phyloP scores from a whole-genome alignment of 495 filamentous ascomycete genomes.

The Cercophora samala region DNA sequence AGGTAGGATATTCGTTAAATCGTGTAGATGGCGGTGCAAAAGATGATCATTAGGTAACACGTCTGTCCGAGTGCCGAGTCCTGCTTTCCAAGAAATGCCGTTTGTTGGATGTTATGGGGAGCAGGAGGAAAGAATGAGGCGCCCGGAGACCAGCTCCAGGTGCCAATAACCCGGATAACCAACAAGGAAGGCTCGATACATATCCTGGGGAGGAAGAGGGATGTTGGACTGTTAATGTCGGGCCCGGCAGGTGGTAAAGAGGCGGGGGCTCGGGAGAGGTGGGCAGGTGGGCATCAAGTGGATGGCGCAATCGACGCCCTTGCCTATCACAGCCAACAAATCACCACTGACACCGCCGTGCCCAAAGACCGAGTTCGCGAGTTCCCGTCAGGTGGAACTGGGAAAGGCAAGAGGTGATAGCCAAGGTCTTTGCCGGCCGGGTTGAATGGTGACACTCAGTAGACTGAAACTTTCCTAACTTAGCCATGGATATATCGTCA shows the following conservation, averaged over 20 bases:
- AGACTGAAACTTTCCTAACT: neutral
- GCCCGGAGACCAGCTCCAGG: conserved; percentile 7
- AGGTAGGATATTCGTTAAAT: neutral
- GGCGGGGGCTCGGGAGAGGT: conserved; percentile 14
- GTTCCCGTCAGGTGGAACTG: conserved; percentile 14
- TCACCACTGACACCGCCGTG: no score
- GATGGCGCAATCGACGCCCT: conserved; percentile 33
- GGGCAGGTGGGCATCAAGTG: conserved; percentile 19
- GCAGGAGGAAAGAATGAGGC: neutral
- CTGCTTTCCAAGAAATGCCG: neutral
- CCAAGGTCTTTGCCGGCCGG: neutral
- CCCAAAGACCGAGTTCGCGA: neutral
- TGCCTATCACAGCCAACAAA: conserved; percentile 26
- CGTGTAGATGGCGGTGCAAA: neutral
- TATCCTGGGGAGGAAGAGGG: neutral
- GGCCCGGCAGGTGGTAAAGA: neutral
- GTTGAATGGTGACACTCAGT: neutral
- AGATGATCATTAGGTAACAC: neutral
- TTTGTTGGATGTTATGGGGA: neutral
- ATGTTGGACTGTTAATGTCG: neutral
- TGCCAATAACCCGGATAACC: neutral
- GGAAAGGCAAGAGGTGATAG: conserved; percentile 1
- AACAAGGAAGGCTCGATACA: conserved; percentile 4
- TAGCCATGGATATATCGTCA: neutral
- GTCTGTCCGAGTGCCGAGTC: neutral